Conservation (phyloP, 306 rosid species). For the Erythrophleum fordii region DNA sequence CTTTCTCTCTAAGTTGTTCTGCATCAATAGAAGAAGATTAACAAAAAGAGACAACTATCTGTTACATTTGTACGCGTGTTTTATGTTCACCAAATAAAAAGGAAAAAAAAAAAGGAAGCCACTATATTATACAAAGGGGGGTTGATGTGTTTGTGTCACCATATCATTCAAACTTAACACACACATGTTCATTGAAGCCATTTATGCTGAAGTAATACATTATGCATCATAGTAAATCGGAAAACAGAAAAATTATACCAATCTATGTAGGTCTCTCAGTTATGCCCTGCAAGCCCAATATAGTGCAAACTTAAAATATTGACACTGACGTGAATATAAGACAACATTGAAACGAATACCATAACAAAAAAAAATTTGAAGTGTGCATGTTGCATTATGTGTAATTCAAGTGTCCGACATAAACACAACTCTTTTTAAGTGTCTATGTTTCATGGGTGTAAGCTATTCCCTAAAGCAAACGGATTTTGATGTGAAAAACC, state of each 20-base stretch:
- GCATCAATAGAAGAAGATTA: neutral
- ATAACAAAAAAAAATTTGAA: too few species aligned
- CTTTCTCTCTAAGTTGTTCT: constrained; percentile 63
- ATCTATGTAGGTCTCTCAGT: neutral
- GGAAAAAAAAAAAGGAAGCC: neutral
- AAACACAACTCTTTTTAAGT: too few species aligned
- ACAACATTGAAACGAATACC: too few species aligned
- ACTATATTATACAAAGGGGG: neutral
- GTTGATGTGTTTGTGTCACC: too few species aligned
- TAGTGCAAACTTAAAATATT: neutral
- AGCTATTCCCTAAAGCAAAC: neutral
- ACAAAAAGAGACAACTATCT: neutral
- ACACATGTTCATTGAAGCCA: neutral
- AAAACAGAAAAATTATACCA: too few species aligned
- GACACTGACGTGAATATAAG: too few species aligned
- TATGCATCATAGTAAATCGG: neutral
- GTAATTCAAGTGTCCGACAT: too few species aligned
- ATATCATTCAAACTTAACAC: too few species aligned
- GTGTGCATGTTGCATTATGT: too few species aligned
- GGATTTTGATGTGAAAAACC: neutral
- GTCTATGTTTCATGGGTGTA: too few species aligned
- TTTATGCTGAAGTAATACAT: neutral
- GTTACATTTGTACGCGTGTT: neutral
- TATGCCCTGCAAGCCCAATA: neutral
- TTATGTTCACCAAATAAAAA: neutral